A percentile compares a stretch with the other conserved stretches of the same genome.
Conservation (phyloP, 352 stramenopile genomes). For the Phytophthora palmivora region DNA sequence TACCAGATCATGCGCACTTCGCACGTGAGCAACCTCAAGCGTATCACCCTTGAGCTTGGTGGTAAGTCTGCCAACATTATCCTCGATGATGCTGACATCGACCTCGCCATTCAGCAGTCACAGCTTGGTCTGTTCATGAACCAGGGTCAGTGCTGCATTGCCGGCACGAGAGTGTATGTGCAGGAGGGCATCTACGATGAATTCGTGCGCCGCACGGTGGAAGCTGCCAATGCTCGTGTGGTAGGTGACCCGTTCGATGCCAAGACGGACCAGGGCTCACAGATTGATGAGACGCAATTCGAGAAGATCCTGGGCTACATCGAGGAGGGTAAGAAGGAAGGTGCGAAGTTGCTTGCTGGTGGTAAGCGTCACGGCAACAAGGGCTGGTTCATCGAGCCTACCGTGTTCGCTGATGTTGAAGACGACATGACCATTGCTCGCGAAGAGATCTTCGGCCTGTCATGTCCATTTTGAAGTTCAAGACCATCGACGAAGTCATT, state of each 20-base stretch:
- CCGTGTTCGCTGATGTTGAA: slow-evolving; percentile 85
- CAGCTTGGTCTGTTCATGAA: slow-evolving; percentile 83
- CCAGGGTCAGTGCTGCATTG: slow-evolving; percentile 89
- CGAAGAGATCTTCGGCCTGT: slow-evolving; percentile 13
- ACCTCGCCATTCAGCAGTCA: slow-evolving; percentile 53
- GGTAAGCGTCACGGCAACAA: slow-evolving; percentile 69
- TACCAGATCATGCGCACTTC: slow-evolving; percentile 62
- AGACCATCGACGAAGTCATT: slow-evolving; percentile 66
- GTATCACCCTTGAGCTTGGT: slow-evolving; percentile 74
- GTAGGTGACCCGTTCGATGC: slow-evolving; percentile 60
- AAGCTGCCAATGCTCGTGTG: slow-evolving; percentile 53
- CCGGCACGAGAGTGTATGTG: slow-evolving; percentile 82
- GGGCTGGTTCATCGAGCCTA: slow-evolving; percentile 93
- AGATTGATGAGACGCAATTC: slow-evolving; percentile 76
- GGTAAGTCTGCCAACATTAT: slow-evolving; percentile 83
- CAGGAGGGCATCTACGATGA: slow-evolving; percentile 55
- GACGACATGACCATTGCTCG: slow-evolving; percentile 52
- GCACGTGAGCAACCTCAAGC: slow-evolving; percentile 74
- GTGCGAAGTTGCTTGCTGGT: slow-evolving; percentile 78
- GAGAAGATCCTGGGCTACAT: slow-evolving; percentile 87
- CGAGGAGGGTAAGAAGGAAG: slow-evolving; percentile 76
- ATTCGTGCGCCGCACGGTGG: slow-evolving; percentile 51
- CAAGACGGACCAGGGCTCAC: slow-evolving; percentile 53
- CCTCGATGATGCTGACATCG: slow-evolving; percentile 68
- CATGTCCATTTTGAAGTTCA: slow-evolving; percentile 17